These are phyloP conservation scores for Nephelium lappaceum DNA, from an alignment of 345 rosid genomes.

Conservation along the genomic window DNA sequence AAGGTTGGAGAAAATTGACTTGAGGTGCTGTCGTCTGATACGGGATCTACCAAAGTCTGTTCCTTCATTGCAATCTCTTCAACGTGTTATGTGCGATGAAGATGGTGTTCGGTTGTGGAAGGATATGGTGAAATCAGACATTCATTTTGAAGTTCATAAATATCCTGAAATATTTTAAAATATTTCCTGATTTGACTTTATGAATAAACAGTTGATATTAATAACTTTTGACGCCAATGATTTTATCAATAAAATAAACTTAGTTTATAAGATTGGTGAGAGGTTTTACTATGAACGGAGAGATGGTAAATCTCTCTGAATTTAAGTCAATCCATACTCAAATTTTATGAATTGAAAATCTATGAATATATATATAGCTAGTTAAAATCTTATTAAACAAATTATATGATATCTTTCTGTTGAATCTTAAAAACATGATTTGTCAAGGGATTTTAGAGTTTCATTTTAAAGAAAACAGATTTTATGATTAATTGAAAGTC, in stretches of 20 bases:
- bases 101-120: slow-evolving; percentile 67
- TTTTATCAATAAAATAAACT: not conserved
- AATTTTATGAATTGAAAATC: too few relatives aligned
- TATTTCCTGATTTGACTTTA: too few relatives aligned
- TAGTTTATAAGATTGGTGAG: not conserved
- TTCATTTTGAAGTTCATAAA: slow-evolving; percentile 69
- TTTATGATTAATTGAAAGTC: not conserved
- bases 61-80: slow-evolving; percentile 50
- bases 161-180: too few relatives aligned
- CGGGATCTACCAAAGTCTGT: slow-evolving; percentile 49
- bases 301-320: too few relatives aligned
- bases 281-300: too few relatives aligned
- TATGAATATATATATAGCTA: too few relatives aligned
- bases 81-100: slow-evolving; percentile 68
- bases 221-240: slow-evolving; percentile 14
- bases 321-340: too few relatives aligned
- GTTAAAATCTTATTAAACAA: too few relatives aligned
- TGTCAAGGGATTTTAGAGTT: too few relatives aligned
- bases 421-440: too few relatives aligned
- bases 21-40: slow-evolving; percentile 73
- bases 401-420: too few relatives aligned
- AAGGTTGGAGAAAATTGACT: slow-evolving; percentile 80
- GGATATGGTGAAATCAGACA: slow-evolving; percentile 44
- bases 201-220: slow-evolving; percentile 36
- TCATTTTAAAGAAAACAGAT: too few relatives aligned